Evolutionary conservation across 2,329 filamentous ascomycete genomes (phyloP), one percentile per base, ranked within the genome.

Genomic region (Pseudogymnoascus sp.): DNA sequence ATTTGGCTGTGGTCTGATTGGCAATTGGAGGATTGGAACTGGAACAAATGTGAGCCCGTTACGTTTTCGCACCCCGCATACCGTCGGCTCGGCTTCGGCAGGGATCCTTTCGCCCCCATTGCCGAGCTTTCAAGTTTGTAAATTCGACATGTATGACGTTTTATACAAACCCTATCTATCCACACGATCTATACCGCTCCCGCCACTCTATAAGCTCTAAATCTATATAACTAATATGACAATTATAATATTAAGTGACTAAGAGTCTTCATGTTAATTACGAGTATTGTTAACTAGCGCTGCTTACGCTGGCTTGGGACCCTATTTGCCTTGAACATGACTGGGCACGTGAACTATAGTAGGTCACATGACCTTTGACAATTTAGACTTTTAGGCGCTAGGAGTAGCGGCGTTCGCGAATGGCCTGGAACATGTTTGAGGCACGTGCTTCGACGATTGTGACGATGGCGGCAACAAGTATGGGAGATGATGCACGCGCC

Each of bases 401-500:
- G 31, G 31, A 34, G 31, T 34, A 18, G 38, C 3, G 16, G 38
- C 38, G 11, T 36, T n/a, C 5, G 25, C 53, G 18, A 31, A 42
- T 18, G 38, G 38, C 8, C 14, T 42, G 38, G 38, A 42, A 46
- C 21, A 28, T 42, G 8, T 53, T 11, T 16, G 14, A 31, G 25
- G 46, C 46, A 53, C 46, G 46, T 53, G 46, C 46, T 25, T 5
- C 14, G 46, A 25, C 14, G 6, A 28, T 49, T 23, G 23, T 9
- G 14, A 18, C n/a, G 46, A n/a, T 14, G 14, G 46, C 31, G 21
- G 6, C 28, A 40, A 38, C 34, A 60, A 42, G 11, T 7, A 60
- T 60, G 36, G 59, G 34, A 5, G 21, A 43, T 3, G 3, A 23
- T 34, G 34, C 2, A 12, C 7, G 1, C 59, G 31, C 72, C 73